Conservation (phyloP, 345 rosid genomes). For the Durio zibethinus region DNA sequence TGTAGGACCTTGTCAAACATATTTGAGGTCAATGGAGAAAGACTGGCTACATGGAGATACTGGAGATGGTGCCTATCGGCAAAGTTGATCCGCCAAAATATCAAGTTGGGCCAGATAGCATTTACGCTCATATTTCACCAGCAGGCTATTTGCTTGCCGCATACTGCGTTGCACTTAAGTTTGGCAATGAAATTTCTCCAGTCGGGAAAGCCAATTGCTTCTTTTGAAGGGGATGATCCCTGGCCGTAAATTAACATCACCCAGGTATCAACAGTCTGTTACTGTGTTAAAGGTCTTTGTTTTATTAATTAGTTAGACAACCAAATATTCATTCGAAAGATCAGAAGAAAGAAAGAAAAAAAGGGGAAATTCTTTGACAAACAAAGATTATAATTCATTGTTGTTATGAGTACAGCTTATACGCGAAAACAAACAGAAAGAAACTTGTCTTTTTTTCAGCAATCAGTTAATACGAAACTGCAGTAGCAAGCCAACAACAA, state of each 20-base stretch:
- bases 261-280: neutral
- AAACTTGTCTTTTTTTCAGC: too few relatives aligned
- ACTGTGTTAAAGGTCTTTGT: neutral
- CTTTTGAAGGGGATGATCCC: neutral
- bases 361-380: too few relatives aligned
- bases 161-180: constrained; percentile 2
- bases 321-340: too few relatives aligned
- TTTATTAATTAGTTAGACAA: neutral
- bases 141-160: neutral
- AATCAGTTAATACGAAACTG: too few relatives aligned
- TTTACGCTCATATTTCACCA: neutral
- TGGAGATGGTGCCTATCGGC: neutral
- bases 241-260: neutral
- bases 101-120: constrained; percentile 16
- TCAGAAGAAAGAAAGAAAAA: too few relatives aligned
- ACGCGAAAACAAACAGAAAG: too few relatives aligned
- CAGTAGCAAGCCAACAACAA: neutral
- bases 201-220: neutral
- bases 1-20: constrained; percentile 9
- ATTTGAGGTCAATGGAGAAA: neutral
- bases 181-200: neutral
- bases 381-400: too few relatives aligned
- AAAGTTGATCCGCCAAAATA: neutral
- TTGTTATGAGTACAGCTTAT: too few relatives aligned
- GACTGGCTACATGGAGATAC: neutral